Evolutionary conservation across 2,329 filamentous ascomycete genomes (phyloP).

Genomic region (Escovopsis weberi): DNA sequence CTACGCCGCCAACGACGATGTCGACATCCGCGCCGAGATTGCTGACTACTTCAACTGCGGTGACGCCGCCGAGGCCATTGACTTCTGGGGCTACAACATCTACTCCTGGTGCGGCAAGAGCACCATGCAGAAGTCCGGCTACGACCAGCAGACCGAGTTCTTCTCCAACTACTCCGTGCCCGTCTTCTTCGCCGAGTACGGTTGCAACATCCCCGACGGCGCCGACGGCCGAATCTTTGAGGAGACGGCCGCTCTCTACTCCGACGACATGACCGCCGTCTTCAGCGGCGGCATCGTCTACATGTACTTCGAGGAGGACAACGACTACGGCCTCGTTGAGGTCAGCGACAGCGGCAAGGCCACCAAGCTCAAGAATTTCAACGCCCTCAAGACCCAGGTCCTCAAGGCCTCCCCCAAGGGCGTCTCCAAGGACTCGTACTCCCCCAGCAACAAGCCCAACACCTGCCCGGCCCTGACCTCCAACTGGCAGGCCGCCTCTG

Average conservation of each 20-base stretch:
- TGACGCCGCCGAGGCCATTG: conserved; percentile 48
- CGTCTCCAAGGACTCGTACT: conserved; percentile 55
- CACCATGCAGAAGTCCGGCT: conserved; percentile 62
- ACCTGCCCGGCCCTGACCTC: conserved; percentile 53
- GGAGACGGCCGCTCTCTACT: conserved; percentile 73
- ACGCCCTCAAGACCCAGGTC: conserved; percentile 55
- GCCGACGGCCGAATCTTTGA: conserved; percentile 61
- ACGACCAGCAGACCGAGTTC: conserved; percentile 68
- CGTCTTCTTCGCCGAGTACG: conserved; percentile 97
- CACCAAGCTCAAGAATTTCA: conserved; percentile 59
- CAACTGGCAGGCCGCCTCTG: conserved; percentile 49
- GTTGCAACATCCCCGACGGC: conserved; percentile 60
- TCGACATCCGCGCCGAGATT: conserved; percentile 64
- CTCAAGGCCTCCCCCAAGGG: conserved; percentile 50
- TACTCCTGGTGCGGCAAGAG: conserved; percentile 97
- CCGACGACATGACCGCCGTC: conserved; percentile 64
- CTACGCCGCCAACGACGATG: conserved; percentile 91
- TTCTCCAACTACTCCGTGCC: conserved; percentile 84
- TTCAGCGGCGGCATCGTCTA: conserved; percentile 97
- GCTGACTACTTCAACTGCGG: conserved; percentile 95
- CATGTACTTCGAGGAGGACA: conserved; percentile 90
- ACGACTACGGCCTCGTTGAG: conserved; percentile 72
- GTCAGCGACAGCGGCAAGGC: conserved; percentile 39
- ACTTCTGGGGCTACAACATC: conserved; percentile 99
- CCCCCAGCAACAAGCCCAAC: conserved; percentile 53